Base-by-base conservation (phyloP, 805 yeast genomes). In the Brettanomyces naardenensis region DNA sequence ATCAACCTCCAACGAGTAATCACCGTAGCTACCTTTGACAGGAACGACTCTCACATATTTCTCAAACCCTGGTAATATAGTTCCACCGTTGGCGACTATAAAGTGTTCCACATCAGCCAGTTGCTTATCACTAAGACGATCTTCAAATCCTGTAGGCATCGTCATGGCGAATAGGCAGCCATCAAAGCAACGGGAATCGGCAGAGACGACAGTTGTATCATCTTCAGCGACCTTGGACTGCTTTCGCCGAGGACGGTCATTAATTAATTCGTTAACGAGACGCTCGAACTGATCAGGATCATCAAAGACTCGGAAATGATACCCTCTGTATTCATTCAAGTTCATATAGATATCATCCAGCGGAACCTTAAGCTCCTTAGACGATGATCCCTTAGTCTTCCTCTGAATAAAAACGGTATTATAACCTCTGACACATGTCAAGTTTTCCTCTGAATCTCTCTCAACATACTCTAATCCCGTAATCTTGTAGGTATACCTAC, bases 131-230 rank as follows among this genome's bases (percentile, higher is more conserved):
- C 47, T 47, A 30, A 64, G 58, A 20, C 62, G 54, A 5, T 40
- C 45, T 17, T 55, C 53, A n/a, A 30, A 31, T 13, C 52, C 22
- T 13, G 47, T 36, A 4, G 43, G 42, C 18, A 46, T 41, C 3
- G 71, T 65, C 13, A 68, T 42, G 7, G 62, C 59, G 41, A 69
- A 69, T 1, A 66, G 15, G 34, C 73, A 68, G 1, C 53, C 51
- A 6, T 46, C 41, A 39, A 67, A 66, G 36, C 41, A 25, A 23
- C 28, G 11, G 15, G 32, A 3, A 27, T 25, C 21, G 36, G 42
- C 7, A 9, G 26, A 23, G 10, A 9, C 26, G 11, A 23, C 26
- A 23, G 10, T 11, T n/a, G n/a, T n/a, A n/a, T n/a, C n/a, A n/a
- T n/a, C n/a, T n/a, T n/a, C n/a, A n/a, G n/a, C n/a, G n/a, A n/a